phyloP scores from a whole-genome alignment of 2,329 filamentous ascomycete species.

The Curvularia sp. region DNA sequence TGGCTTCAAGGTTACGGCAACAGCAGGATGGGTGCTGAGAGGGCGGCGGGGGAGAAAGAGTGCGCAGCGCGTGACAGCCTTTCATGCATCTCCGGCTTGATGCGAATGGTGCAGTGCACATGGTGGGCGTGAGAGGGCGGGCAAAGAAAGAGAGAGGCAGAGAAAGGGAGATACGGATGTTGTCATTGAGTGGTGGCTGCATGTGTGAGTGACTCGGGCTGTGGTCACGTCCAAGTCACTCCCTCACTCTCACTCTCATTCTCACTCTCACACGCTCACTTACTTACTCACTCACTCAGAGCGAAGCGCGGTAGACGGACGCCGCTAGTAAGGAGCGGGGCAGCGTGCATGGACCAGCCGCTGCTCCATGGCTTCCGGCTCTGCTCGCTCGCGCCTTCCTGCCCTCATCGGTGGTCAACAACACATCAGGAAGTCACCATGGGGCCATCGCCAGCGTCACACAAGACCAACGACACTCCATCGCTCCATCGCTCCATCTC shows the following conservation, averaged over 20 bases:
- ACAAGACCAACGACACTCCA: conserved; percentile 21
- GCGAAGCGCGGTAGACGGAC: conserved; percentile 1
- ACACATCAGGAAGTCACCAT: conserved; percentile 25
- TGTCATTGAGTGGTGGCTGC: background rate
- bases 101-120: conserved; percentile 30
- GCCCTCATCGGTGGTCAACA: conserved; percentile 29
- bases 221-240: background rate
- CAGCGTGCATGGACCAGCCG: conserved; percentile 27
- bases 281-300: too few species aligned
- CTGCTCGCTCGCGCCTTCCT: conserved; percentile 19
- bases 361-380: conserved; percentile 15
- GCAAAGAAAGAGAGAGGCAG: too few species aligned
- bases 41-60: conserved; percentile 36
- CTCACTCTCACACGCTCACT: too few species aligned
- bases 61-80: conserved; percentile 44
- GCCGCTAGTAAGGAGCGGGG: conserved; percentile 15
- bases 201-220: background rate
- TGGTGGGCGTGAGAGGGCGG: too few species aligned
- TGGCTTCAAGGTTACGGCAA: conserved; percentile 47
- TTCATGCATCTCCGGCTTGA: conserved; percentile 35
- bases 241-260: too few species aligned
- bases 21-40: conserved; percentile 35
- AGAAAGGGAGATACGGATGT: too few species aligned
- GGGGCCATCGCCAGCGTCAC: conserved; percentile 19
- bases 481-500: background rate